phyloP scores from a whole-genome alignment of 2,329 filamentous ascomycete genomes.

The Penicillium olsonii region DNA sequence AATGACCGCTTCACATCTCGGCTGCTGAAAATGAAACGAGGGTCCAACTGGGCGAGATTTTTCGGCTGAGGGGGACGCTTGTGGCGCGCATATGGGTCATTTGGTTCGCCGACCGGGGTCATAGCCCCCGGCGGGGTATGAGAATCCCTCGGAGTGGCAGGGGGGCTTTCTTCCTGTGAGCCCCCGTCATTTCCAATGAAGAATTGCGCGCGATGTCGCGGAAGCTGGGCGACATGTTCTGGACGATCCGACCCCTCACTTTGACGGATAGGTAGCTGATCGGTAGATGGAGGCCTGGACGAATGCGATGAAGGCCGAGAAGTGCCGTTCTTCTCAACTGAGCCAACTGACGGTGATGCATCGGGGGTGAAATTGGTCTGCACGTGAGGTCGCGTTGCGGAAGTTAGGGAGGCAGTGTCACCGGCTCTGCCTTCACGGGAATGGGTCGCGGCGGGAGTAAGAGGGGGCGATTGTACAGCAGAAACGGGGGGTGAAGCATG shows the following conservation, averaged over 20 bases:
- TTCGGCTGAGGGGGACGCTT: constrained; percentile 71
- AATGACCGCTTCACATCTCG: constrained; percentile 67
- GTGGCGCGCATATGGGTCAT: constrained; percentile 85
- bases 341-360: constrained; percentile 53
- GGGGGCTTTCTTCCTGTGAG: constrained; percentile 64
- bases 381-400: constrained; percentile 34
- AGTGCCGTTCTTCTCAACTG: constrained; percentile 32
- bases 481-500: constrained; percentile 67
- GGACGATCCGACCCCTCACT: constrained; percentile 47
- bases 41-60: constrained; percentile 69
- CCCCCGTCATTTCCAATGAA: constrained; percentile 59
- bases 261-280: constrained; percentile 43
- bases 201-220: constrained; percentile 56
- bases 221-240: constrained; percentile 46
- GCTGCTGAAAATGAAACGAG: constrained; percentile 79
- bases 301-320: constrained; percentile 37
- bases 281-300: constrained; percentile 44
- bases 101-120: constrained; percentile 74
- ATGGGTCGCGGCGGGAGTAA: constrained; percentile 80
- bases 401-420: constrained; percentile 32
- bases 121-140: constrained; percentile 68
- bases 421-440: constrained; percentile 54
- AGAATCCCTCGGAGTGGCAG: constrained; percentile 55
- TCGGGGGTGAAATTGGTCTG: constrained; percentile 54
- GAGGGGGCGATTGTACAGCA: constrained; percentile 80